phyloP scores from a whole-genome alignment of 2,329 filamentous ascomycete species.

The Aspergillus sp. region DNA sequence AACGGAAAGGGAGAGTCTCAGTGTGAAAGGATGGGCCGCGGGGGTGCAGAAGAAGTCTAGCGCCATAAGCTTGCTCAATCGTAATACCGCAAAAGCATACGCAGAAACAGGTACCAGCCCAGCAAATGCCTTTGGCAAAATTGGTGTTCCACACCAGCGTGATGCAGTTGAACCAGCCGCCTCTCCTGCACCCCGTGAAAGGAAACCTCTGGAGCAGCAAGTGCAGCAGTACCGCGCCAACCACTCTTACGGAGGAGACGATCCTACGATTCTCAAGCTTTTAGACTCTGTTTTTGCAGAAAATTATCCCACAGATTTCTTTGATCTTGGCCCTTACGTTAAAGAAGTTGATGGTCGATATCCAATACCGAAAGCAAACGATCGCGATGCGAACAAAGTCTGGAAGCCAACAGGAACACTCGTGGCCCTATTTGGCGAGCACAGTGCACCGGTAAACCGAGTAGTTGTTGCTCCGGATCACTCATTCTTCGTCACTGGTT shows the following conservation, averaged over 20 bases:
- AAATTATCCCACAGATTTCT: conserved; percentile 59
- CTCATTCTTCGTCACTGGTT: conserved; percentile 88
- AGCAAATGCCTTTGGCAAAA: conserved; percentile 63
- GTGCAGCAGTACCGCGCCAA: conserved; percentile 57
- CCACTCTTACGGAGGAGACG: conserved; percentile 83
- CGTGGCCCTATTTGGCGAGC: conserved; percentile 86
- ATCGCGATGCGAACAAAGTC: conserved; percentile 56
- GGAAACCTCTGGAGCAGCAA: conserved; percentile 22
- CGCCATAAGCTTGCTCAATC: conserved; percentile 61
- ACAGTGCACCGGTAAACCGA: conserved; percentile 77
- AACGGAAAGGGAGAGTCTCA: conserved; percentile 31
- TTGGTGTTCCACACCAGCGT: conserved; percentile 54
- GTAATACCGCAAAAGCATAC: conserved; percentile 58
- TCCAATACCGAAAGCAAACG: conserved; percentile 55
- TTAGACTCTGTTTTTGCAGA: conserved; percentile 80
- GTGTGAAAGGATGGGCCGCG: conserved; percentile 26
- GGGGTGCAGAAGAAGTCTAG: conserved; percentile 48
- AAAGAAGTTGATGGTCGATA: conserved; percentile 60
- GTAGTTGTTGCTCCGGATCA: conserved; percentile 85
- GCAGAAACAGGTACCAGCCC: conserved; percentile 66
- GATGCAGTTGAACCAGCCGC: conserved; percentile 37
- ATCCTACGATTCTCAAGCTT: conserved; percentile 61
- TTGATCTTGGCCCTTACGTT: conserved; percentile 75
- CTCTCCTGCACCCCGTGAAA: conserved; percentile 37
- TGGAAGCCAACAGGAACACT: conserved; percentile 85